Percentiles rank a stretch among this genome's conserved stretches.
phyloP scores from a whole-genome alignment of 768 basidiomycete genomes.

The Vishniacozyma victoriae region DNA sequence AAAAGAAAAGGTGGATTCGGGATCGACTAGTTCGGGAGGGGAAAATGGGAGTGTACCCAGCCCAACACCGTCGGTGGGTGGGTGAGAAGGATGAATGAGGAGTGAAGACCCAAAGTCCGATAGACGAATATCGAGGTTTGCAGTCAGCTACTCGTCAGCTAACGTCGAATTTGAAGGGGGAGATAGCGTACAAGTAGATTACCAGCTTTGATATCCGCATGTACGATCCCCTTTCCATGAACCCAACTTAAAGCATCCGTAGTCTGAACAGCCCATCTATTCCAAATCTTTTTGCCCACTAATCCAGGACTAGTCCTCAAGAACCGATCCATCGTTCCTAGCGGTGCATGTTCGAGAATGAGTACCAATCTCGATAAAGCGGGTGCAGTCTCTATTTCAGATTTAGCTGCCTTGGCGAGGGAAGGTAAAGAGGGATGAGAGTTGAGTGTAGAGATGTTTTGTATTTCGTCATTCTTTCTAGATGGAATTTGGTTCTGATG shows the following conservation, averaged over 20 bases:
- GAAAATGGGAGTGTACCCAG: slow-evolving; percentile 50
- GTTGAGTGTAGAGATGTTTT: slow-evolving; percentile 5
- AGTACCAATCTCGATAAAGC: slow-evolving; percentile 30
- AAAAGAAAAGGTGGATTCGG: slow-evolving; percentile 46
- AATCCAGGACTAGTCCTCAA: slow-evolving; percentile 33
- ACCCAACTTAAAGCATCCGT: slow-evolving; percentile 43
- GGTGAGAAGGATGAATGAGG: slow-evolving; percentile 39
- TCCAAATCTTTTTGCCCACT: slow-evolving; percentile 35
- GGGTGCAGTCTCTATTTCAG: slow-evolving; percentile 1
- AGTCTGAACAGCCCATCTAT: slow-evolving; percentile 45
- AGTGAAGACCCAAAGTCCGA: slow-evolving; percentile 50
- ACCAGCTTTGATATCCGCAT: slow-evolving; percentile 51
- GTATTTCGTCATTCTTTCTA: neutral
- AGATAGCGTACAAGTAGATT: slow-evolving; percentile 42
- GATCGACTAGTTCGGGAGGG: slow-evolving; percentile 49
- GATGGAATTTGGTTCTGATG: neutral
- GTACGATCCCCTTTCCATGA: slow-evolving; percentile 48
- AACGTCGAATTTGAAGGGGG: neutral
- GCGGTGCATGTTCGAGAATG: slow-evolving; percentile 35
- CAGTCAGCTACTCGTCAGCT: slow-evolving; percentile 23
- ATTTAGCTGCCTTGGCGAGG: slow-evolving; percentile 7
- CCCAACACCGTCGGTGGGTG: slow-evolving; percentile 47
- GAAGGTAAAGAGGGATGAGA: slow-evolving; percentile 30
- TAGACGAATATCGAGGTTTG: slow-evolving; percentile 43
- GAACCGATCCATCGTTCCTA: slow-evolving; percentile 42